Evolutionary conservation across 169 alveolate genomes (phyloP).

Genomic region (Cryptosporidium viatorum): DNA sequence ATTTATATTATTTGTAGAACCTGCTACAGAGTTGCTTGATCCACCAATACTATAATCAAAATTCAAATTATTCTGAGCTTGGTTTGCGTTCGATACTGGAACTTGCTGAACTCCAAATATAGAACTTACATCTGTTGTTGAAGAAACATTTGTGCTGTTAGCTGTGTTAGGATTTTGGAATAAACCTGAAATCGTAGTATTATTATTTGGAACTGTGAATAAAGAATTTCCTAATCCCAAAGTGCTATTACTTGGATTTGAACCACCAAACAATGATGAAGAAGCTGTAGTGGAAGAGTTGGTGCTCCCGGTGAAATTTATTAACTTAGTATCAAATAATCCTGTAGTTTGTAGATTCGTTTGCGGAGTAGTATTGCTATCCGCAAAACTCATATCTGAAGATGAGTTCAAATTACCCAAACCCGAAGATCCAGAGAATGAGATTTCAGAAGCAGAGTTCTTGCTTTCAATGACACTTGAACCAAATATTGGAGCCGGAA

Average conservation of each 20-base stretch:
- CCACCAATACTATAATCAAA: background rate
- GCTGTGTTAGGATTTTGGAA: background rate
- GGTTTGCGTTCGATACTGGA: background rate
- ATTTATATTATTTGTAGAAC: background rate
- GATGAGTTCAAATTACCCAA: background rate
- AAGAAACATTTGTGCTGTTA: background rate
- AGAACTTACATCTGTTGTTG: conserved; percentile 4
- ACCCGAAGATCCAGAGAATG: background rate
- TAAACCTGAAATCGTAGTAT: background rate
- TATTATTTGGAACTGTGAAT: background rate
- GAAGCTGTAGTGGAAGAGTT: background rate
- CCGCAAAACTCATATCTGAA: background rate
- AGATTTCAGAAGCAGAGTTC: background rate
- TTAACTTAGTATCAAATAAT: conserved; percentile 8
- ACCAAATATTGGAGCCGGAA: background rate
- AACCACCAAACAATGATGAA: conserved; percentile 18
- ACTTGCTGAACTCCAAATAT: conserved; percentile 12
- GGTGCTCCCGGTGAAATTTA: background rate
- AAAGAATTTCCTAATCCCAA: background rate
- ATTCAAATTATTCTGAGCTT: background rate
- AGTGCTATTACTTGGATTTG: background rate
- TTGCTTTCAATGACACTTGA: background rate
- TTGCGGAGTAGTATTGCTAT: background rate
- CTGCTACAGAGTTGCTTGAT: conserved; percentile 2
- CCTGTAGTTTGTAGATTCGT: background rate